A percentile compares a stretch with the other conserved stretches of the same genome.
phyloP scores from a whole-genome alignment of 768 basidiomycete species.

The Kwoniella botswanensis region DNA sequence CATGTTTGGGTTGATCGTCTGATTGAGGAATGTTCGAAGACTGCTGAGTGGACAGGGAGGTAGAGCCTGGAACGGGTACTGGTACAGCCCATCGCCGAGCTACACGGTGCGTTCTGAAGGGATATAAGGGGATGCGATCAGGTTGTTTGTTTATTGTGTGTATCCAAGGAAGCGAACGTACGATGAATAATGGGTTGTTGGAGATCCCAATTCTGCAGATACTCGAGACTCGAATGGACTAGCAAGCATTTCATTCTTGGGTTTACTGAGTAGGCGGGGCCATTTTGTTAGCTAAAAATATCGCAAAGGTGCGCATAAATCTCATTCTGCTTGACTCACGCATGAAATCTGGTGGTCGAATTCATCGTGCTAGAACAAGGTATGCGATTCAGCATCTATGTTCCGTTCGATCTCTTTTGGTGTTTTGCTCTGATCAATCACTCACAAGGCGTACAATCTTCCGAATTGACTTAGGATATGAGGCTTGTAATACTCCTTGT shows the following conservation, averaged over 20 bases:
- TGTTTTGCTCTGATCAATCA: neutral
- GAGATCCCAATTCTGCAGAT: slow-evolving; percentile 22
- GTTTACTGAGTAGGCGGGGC: slow-evolving; percentile 25
- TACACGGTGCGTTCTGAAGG: slow-evolving; percentile 24
- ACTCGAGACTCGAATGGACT: slow-evolving; percentile 54
- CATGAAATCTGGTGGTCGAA: slow-evolving; percentile 50
- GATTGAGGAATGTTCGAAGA: neutral
- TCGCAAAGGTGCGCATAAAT: neutral
- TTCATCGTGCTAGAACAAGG: slow-evolving; percentile 52
- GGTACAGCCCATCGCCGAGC: slow-evolving; percentile 33
- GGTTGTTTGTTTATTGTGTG: too few relatives aligned
- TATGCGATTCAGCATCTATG: neutral
- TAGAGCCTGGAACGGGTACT: slow-evolving; percentile 23
- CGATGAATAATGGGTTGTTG: slow-evolving; percentile 20
- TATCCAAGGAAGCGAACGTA: neutral
- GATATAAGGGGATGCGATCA: neutral
- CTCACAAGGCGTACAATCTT: slow-evolving; percentile 56
- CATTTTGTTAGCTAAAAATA: neutral
- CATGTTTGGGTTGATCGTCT: slow-evolving; percentile 12
- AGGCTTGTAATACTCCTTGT: slow-evolving; percentile 67
- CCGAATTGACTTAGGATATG: slow-evolving; percentile 62
- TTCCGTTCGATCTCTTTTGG: neutral
- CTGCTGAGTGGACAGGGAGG: slow-evolving; percentile 2
- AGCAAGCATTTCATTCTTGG: slow-evolving; percentile 37
- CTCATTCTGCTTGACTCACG: slow-evolving; percentile 29